Evolutionary conservation across 495 filamentous ascomycete genomes (phyloP), one percentile per base, ranked within the genome.

Genomic region (Aspergillus egyptiacus): DNA sequence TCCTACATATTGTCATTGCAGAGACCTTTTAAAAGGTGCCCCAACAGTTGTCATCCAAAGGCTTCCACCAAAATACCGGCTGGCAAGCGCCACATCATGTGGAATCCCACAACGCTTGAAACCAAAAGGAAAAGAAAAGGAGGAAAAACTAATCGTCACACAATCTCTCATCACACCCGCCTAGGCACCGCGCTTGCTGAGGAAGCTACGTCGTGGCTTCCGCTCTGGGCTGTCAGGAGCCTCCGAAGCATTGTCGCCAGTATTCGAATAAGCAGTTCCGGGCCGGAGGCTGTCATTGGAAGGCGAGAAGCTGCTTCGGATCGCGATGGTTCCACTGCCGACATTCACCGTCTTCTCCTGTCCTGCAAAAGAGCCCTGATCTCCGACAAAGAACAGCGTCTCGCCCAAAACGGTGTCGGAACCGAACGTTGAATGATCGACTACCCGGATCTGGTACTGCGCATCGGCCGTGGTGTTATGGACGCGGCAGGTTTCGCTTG

Each of bases 301-400:
- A 2, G 54, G 50, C 23, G 59, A 52, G 49, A 90, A 94, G 48
- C 71, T 76, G 43, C 81, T 89, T 62, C 77, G 82, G 40, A 94
- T 65, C 1, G 75, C 70, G 13, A 93, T 83, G 2, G 62, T 75
- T 8, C 89, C 87, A 17, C 64, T 69, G 10, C 90, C 90, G 43
- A 86, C 79, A 14, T 64, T 70, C 24, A 98, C 68, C 11, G 74
- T 57, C 74, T 91, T 95, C 55, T 95, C 89, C 31, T 78, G 74
- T 15, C 82, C 82, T 2, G 72, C 68, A 18, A 64, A 57, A 1
- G 72, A 69, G 13, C 83, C 82, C 47, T 84, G 83, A 58, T 98
- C 91, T 46, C 87, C 87, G 11, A 98, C 83, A 59, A 94, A 91
- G 72, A 95, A 95, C n/a, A 84, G 54, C 0, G 74, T 77, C 56